These are phyloP conservation scores for Ogataea henricii DNA, from an alignment of 805 yeast species.

Conservation along the genomic window DNA sequence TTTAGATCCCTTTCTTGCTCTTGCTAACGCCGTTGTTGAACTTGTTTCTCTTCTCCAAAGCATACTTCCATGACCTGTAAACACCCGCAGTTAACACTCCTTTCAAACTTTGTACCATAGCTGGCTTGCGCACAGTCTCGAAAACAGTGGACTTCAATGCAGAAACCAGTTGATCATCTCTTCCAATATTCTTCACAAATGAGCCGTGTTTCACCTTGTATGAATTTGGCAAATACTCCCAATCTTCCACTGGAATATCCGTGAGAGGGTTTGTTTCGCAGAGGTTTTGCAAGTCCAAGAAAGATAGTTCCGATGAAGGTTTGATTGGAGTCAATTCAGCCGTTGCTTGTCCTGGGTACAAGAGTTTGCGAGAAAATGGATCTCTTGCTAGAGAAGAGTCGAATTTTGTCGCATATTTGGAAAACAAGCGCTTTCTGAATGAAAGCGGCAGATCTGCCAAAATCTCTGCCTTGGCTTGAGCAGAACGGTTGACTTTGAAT, in stretches of 20 bases:
- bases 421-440: slow-evolving; percentile 46
- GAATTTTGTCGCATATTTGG: slow-evolving; percentile 24
- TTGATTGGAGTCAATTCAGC: slow-evolving; percentile 17
- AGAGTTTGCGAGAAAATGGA: slow-evolving; percentile 29
- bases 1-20: not conserved
- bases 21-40: slow-evolving; percentile 16
- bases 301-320: slow-evolving; percentile 22
- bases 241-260: slow-evolving; percentile 34
- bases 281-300: slow-evolving; percentile 28
- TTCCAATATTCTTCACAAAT: slow-evolving; percentile 45
- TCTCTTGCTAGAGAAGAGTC: slow-evolving; percentile 32
- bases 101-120: slow-evolving; percentile 73
- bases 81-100: slow-evolving; percentile 90
- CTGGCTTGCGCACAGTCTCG: slow-evolving; percentile 66
- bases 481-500: slow-evolving; percentile 35
- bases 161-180: slow-evolving; percentile 37
- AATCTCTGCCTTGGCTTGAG: slow-evolving; percentile 41
- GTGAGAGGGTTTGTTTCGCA: slow-evolving; percentile 15
- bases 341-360: slow-evolving; percentile 15
- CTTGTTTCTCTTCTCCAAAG: slow-evolving; percentile 64
- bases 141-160: slow-evolving; percentile 44
- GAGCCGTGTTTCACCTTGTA: slow-evolving; percentile 30
- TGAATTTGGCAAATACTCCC: slow-evolving; percentile 35
- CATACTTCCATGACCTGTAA: slow-evolving; percentile 67
- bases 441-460: slow-evolving; percentile 51